phyloP scores from a whole-genome alignment of 2,329 filamentous ascomycete species.

The Fusarium siculi region DNA sequence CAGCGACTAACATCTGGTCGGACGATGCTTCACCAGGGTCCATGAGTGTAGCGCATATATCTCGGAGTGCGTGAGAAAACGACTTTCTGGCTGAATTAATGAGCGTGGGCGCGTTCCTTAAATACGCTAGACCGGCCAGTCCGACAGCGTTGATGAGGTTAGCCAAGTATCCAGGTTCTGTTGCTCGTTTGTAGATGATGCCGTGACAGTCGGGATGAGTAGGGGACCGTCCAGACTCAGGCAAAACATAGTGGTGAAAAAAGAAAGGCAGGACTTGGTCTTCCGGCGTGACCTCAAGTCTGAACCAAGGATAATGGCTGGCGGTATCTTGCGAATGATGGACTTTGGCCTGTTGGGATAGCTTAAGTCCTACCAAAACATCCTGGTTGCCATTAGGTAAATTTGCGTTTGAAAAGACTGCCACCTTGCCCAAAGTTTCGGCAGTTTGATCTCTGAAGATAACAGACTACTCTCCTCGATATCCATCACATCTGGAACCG shows the following conservation, averaged over 20 bases:
- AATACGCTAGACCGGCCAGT: not conserved
- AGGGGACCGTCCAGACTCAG: not conserved
- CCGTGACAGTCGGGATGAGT: not conserved
- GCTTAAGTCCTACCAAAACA: too few relatives aligned
- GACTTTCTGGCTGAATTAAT: not conserved
- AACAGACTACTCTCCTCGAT: not conserved
- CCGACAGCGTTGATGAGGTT: not conserved
- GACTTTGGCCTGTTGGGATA: not conserved
- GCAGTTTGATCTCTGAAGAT: not conserved
- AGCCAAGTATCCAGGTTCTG: not conserved
- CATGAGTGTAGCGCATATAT: not conserved
- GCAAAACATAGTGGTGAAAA: not conserved
- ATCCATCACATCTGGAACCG: not conserved
- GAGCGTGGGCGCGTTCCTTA: not conserved
- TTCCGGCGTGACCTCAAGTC: not conserved
- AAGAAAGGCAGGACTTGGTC: not conserved
- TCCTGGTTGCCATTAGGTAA: not conserved
- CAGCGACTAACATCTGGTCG: not conserved
- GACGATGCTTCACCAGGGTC: not conserved
- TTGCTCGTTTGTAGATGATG: not conserved
- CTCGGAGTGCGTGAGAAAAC: not conserved
- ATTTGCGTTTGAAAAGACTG: not conserved
- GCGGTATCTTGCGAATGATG: not conserved
- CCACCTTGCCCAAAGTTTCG: not conserved
- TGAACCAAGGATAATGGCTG: not conserved